Conservation (phyloP, 495 filamentous ascomycete genomes). For the Podospora pseudocomata region DNA sequence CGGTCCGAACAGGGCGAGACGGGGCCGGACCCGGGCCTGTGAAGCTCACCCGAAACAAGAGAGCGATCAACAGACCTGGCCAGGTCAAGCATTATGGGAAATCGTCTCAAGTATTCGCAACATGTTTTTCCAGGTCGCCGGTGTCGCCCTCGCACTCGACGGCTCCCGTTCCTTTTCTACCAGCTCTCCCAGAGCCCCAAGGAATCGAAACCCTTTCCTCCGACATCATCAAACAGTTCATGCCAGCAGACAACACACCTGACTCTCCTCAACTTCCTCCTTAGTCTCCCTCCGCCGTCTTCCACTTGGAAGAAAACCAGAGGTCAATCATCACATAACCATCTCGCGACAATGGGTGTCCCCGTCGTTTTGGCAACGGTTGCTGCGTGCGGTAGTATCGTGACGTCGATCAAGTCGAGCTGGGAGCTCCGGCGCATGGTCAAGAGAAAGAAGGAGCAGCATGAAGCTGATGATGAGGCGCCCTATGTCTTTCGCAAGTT, state of each 20-base stretch:
- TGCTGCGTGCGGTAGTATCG: conserved; percentile 25
- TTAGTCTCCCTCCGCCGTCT: neutral
- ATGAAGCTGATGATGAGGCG: conserved; percentile 23
- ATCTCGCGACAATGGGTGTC: conserved; percentile 16
- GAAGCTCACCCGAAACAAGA: conserved; percentile 6
- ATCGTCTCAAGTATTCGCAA: conserved; percentile 2
- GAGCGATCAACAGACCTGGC: neutral
- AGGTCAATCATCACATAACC: neutral
- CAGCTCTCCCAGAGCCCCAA: neutral
- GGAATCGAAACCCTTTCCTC: neutral
- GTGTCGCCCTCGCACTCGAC: neutral
- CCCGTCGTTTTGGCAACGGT: conserved; percentile 23
- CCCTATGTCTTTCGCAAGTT: conserved; percentile 25
- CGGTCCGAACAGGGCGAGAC: conserved; percentile 3
- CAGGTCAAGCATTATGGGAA: neutral
- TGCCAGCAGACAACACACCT: neutral
- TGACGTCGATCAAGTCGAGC: conserved; percentile 29
- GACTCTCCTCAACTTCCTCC: neutral
- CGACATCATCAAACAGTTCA: neutral
- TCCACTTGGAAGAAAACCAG: neutral
- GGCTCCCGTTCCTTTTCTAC: neutral
- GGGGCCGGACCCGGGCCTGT: conserved; percentile 8
- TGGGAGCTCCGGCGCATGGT: conserved; percentile 28
- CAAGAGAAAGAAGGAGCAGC: conserved; percentile 21
- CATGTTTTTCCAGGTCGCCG: neutral